phyloP scores from a whole-genome alignment of 176 grass and related monocot genomes.

The Aegilops umbellulata region DNA sequence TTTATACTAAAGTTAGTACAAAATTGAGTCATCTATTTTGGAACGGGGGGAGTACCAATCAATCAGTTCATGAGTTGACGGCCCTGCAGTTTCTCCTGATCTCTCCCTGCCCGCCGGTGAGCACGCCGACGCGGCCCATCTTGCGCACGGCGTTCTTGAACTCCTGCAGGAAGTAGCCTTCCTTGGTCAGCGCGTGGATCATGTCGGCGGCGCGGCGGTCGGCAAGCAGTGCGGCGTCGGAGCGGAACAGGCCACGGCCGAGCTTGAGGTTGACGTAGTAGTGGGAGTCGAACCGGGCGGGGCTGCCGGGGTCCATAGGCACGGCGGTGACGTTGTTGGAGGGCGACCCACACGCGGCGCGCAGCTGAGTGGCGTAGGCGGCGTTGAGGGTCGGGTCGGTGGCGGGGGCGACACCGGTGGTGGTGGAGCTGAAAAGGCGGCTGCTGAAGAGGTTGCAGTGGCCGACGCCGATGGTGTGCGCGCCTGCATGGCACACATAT shows the following conservation, averaged over 20 bases:
- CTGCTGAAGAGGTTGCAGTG: constrained; percentile 71
- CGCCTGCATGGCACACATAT: constrained; percentile 36
- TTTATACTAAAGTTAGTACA: too few relatives aligned
- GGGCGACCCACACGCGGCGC: not conserved
- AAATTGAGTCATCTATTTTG: too few relatives aligned
- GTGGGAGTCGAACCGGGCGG: constrained; percentile 49
- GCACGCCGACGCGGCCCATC: constrained; percentile 53
- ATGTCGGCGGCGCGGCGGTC: constrained; percentile 27
- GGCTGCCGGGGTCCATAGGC: constrained; percentile 50
- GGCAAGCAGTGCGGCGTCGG: constrained; percentile 51
- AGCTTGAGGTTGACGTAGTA: constrained; percentile 67
- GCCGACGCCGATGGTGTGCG: constrained; percentile 75
- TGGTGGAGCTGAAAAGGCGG: constrained; percentile 55
- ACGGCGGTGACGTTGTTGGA: constrained; percentile 24
- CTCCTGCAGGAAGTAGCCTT: constrained; percentile 30
- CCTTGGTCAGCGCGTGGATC: constrained; percentile 29
- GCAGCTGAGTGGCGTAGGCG: constrained; percentile 35
- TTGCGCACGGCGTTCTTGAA: constrained; percentile 50
- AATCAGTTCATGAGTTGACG: not conserved
- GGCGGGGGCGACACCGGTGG: not conserved
- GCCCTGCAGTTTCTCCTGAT: constrained; percentile 50
- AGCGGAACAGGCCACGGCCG: constrained; percentile 42
- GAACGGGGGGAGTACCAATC: too few relatives aligned
- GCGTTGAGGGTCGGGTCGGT: constrained; percentile 39
- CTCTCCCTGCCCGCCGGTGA: constrained; percentile 29